These are phyloP conservation scores for Ogataea sp. DNA, from an alignment of 805 yeast species.

Conservation along the genomic window DNA sequence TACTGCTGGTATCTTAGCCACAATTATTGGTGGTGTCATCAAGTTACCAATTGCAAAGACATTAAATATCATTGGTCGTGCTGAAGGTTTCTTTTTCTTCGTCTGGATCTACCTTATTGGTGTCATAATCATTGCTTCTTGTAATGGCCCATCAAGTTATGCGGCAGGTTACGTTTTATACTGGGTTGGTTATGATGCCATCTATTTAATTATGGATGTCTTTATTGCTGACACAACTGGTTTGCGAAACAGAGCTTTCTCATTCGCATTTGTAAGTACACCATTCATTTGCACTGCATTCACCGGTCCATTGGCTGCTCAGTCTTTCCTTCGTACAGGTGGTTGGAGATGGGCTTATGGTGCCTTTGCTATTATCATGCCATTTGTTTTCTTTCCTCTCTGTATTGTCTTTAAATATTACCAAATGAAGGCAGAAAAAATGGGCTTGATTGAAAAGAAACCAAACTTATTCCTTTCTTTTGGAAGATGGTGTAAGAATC, in stretches of 20 bases:
- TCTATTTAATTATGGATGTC: conserved; percentile 19
- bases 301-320: conserved; percentile 22
- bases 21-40: conserved; percentile 26
- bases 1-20: conserved; percentile 22
- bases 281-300: conserved; percentile 27
- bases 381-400: conserved; percentile 26
- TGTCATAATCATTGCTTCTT: conserved; percentile 19
- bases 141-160: conserved; percentile 17
- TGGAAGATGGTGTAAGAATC: background rate
- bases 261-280: conserved; percentile 20
- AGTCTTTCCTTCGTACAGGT: conserved; percentile 31
- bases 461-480: background rate
- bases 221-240: conserved; percentile 23
- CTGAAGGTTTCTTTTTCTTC: conserved; percentile 20
- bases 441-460: conserved; percentile 11
- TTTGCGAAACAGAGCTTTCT: conserved; percentile 23
- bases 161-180: conserved; percentile 25
- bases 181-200: conserved; percentile 22
- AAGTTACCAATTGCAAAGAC: conserved; percentile 21
- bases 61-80: conserved; percentile 22
- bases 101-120: conserved; percentile 16
- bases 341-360: conserved; percentile 52
- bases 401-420: conserved; percentile 18
- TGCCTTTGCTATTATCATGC: conserved; percentile 38
- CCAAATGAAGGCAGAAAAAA: conserved; percentile 20